These are phyloP conservation scores for Theileria sp. DNA, from an alignment of 169 alveolate genomes.

Conservation along the genomic window DNA sequence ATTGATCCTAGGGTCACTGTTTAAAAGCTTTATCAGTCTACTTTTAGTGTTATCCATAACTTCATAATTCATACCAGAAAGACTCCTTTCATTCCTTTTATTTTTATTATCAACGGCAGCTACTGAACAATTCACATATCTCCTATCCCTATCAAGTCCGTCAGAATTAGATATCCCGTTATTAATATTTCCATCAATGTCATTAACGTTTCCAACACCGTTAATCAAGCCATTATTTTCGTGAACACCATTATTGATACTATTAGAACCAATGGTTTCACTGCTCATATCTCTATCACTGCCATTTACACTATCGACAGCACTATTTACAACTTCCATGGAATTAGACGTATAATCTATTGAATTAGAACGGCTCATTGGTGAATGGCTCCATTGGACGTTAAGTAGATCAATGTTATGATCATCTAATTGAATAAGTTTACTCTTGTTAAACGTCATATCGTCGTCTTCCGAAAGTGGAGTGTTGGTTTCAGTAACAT, in stretches of 20 bases:
- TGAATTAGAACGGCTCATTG: background rate
- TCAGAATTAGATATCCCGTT: background rate
- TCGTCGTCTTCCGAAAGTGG: background rate
- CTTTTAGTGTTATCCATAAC: background rate
- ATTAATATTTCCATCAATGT: background rate
- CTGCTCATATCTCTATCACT: background rate
- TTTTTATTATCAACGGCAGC: background rate
- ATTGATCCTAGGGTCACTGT: background rate
- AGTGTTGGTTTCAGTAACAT: background rate
- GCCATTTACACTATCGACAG: background rate
- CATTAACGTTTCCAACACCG: background rate
- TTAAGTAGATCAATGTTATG: background rate
- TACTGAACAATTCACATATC: background rate
- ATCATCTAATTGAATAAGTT: background rate
- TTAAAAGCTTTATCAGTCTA: constrained; percentile 2
- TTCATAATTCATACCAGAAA: background rate
- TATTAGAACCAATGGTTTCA: background rate
- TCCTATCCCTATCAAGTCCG: background rate
- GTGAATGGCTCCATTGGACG: background rate
- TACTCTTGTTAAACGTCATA: background rate
- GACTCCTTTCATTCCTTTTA: background rate
- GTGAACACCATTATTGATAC: background rate
- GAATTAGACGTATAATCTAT: background rate
- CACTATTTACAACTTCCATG: background rate
- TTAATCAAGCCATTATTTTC: background rate